A percentile compares a stretch with the other conserved stretches of the same genome.
Conservation (phyloP, 2,329 filamentous ascomycete genomes). For the Hirsutella thompsonii region DNA sequence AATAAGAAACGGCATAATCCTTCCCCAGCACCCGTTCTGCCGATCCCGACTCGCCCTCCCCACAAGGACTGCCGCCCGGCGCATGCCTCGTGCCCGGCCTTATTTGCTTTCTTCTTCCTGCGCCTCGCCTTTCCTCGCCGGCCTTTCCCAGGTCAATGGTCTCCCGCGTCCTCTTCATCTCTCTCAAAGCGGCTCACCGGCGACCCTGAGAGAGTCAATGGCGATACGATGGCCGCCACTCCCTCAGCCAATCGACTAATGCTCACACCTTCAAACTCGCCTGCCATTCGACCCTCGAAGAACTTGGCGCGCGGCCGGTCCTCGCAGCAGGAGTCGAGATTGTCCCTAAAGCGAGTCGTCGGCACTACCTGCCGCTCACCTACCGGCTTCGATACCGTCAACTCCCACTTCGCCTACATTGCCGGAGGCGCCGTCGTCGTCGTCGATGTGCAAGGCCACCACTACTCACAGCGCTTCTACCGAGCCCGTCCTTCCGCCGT, state of each 20-base stretch:
- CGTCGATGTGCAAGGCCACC: constrained; percentile 60
- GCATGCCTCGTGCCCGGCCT: background rate
- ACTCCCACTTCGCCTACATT: constrained; percentile 75
- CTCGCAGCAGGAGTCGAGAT: constrained; percentile 36
- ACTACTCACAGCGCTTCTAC: constrained; percentile 73
- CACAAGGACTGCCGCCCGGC: background rate
- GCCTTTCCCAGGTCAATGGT: constrained; percentile 6
- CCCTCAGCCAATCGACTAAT: constrained; percentile 47
- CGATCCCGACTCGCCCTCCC: background rate
- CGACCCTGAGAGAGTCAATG: constrained; percentile 27
- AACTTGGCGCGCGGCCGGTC: constrained; percentile 43
- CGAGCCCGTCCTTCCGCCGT: constrained; percentile 69
- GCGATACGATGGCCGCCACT: constrained; percentile 44
- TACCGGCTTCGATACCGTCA: constrained; percentile 73
- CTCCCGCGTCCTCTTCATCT: background rate
- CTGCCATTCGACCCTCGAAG: constrained; percentile 47
- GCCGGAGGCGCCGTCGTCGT: constrained; percentile 91
- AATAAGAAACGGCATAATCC: background rate
- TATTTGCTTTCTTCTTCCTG: background rate
- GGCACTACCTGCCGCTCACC: constrained; percentile 79
- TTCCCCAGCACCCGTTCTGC: background rate
- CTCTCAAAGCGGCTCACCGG: constrained; percentile 1
- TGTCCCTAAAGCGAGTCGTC: constrained; percentile 73
- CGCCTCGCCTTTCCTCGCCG: background rate
- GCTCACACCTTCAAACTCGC: constrained; percentile 66